A percentile compares a stretch with the other conserved stretches of the same genome.
These are phyloP conservation scores for Schoenoplectus triqueter DNA, from an alignment of 202 grass and related monocot genomes.

Conservation along the genomic window DNA sequence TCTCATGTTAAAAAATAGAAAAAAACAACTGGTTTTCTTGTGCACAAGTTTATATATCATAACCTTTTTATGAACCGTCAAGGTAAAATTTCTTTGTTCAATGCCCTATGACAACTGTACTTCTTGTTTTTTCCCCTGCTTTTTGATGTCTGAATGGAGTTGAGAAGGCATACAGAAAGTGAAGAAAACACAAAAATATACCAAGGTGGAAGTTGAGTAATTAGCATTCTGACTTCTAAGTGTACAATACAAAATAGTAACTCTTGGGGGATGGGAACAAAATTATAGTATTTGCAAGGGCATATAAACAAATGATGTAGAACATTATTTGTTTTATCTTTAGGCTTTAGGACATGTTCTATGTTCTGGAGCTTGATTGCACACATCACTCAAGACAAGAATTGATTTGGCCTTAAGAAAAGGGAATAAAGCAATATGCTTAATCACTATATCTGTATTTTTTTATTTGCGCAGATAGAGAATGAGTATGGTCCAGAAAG, in stretches of 20 bases:
- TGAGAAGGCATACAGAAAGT: not conserved
- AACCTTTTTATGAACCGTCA: not conserved
- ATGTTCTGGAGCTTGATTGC: constrained; percentile 20
- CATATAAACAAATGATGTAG: constrained; percentile 6
- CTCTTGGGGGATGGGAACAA: not conserved
- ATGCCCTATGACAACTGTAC: not conserved
- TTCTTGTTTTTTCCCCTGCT: not conserved
- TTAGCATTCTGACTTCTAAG: not conserved
- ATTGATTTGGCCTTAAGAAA: constrained; percentile 32
- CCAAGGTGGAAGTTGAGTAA: not conserved
- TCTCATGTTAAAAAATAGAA: not conserved
- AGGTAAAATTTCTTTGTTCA: not conserved
- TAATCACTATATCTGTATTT: constrained; percentile 14
- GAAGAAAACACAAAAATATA: not conserved
- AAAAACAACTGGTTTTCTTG: not conserved
- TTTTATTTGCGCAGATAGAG: constrained; percentile 71
- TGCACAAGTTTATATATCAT: not conserved
- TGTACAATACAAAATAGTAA: not conserved
- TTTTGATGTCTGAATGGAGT: constrained; percentile 5
- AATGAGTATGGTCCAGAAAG: constrained; percentile 96
- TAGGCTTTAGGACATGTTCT: constrained; percentile 22
- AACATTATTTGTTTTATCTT: constrained; percentile 16
- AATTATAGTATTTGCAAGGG: not conserved
- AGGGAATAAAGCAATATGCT: constrained; percentile 20
- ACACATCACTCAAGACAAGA: constrained; percentile 39